These are phyloP conservation scores for Paraphaeosphaeria minitans DNA, from an alignment of 2,329 filamentous ascomycete genomes.

Conservation along the genomic window DNA sequence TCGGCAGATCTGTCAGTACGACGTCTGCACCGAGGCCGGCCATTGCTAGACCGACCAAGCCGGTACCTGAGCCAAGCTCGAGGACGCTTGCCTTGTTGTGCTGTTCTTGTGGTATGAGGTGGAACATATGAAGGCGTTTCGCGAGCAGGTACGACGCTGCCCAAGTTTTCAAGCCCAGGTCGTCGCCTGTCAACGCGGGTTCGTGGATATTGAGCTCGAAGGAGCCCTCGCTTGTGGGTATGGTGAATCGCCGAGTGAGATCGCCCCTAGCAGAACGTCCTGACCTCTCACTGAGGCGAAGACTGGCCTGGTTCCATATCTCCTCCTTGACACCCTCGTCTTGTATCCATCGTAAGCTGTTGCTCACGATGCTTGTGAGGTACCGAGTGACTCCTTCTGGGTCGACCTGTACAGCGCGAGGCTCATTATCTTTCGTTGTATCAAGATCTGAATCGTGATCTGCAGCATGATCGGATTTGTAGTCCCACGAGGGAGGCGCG, in stretches of 20 bases:
- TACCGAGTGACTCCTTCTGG: constrained; percentile 65
- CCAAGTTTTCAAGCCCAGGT: constrained; percentile 94
- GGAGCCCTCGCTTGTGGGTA: constrained; percentile 53
- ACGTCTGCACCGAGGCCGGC: constrained; percentile 72
- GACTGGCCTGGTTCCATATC: constrained; percentile 80
- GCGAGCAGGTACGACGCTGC: constrained; percentile 87
- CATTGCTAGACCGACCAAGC: constrained; percentile 85
- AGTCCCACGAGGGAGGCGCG: constrained; percentile 71
- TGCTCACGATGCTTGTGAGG: constrained; percentile 71
- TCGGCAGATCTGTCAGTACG: constrained; percentile 79
- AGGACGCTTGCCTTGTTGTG: constrained; percentile 53
- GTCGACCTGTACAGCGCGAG: constrained; percentile 45
- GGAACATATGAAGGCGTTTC: constrained; percentile 62
- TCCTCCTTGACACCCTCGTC: constrained; percentile 69
- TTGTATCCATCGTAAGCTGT: constrained; percentile 69
- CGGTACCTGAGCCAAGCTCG: constrained; percentile 89
- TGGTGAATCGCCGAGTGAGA: constrained; percentile 64
- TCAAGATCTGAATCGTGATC: constrained; percentile 37
- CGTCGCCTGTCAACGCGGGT: constrained; percentile 84
- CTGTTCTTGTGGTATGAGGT: constrained; percentile 13
- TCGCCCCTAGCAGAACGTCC: constrained; percentile 73
- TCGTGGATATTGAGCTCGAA: constrained; percentile 75
- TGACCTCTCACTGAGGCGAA: constrained; percentile 81
- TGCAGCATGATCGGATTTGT: constrained; percentile 51
- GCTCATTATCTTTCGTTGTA: constrained; percentile 30